Evolutionary conservation across 2,329 filamentous ascomycete genomes (phyloP), one percentile per base, ranked within the genome.

Genomic region (Diaporthe ampelina): DNA sequence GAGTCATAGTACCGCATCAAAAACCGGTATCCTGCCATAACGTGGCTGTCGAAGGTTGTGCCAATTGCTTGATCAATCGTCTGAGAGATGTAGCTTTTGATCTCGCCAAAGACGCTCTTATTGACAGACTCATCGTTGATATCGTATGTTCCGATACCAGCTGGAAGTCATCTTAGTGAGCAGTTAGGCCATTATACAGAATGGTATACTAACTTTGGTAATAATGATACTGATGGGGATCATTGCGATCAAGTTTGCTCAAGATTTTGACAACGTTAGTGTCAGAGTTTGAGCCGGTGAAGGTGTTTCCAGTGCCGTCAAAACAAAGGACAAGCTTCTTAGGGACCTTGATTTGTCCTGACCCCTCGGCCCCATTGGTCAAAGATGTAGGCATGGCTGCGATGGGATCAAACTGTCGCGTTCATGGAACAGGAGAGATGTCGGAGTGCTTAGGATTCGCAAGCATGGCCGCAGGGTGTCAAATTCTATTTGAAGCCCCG

Each of bases 201-300:
- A 15, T 11, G 11, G 0, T 8, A 15, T 1, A 67, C 63, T 52
- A 21, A 86, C 85, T 84, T 69, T 88, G 87, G 68, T 88, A 88
- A 75, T 88, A 88, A 73, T 88, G 86, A 63, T 82, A 86, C 72
- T 88, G 86, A 26, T 81, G 75, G 4, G 84, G 82, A 40, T 83
- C 77, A 58, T 84, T 82, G 29, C 86, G 83, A 65, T 89, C 86
- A 29, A 89, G 76, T 79, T 85, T 86, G 67, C 81, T 81, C 52
- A 86, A 81, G 13, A 90, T 80, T 78, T 89, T 89, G 70, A 89
- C 85, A 3, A 90, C 86, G 71, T 90, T 90, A 21, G 87, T 89
- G 77, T 90, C 88, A 6, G 84, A 81, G 74, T 86, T 84, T 57
- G 84, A 84, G 10, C 86, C 85, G 13, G 79, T 85, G 76, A 86